phyloP scores from a whole-genome alignment of 768 basidiomycete genomes.

The Phanerochaete sordida region DNA sequence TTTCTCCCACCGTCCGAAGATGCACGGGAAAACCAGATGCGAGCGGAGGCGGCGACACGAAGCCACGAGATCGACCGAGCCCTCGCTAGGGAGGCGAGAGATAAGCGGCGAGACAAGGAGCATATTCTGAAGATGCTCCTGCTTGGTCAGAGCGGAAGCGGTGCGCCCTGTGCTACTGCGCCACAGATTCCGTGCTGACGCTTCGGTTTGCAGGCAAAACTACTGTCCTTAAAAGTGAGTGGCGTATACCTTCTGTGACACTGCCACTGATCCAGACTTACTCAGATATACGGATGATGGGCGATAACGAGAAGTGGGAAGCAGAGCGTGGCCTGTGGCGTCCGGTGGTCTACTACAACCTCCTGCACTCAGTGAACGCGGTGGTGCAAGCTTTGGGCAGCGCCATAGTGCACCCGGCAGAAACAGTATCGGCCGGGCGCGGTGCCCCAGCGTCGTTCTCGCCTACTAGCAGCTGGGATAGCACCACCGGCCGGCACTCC shows the following conservation, averaged over 20 bases:
- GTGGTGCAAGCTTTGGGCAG: constrained; percentile 59
- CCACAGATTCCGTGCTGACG: not conserved
- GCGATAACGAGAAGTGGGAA: constrained; percentile 58
- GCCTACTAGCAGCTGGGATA: not conserved
- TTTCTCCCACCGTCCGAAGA: too few species aligned
- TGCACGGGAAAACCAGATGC: too few species aligned
- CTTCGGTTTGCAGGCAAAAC: constrained; percentile 30
- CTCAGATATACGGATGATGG: constrained; percentile 71
- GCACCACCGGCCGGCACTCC: not conserved
- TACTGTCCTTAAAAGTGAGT: constrained; percentile 38
- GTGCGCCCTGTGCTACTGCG: constrained; percentile 17
- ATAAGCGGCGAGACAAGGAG: constrained; percentile 24
- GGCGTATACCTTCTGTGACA: not conserved
- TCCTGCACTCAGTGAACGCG: constrained; percentile 65
- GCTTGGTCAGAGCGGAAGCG: constrained; percentile 34
- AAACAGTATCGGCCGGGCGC: too few species aligned
- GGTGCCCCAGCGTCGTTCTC: not conserved
- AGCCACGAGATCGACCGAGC: constrained; percentile 48
- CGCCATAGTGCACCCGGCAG: constrained; percentile 31
- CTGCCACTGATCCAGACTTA: not conserved
- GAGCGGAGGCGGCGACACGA: constrained; percentile 47
- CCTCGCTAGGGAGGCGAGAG: constrained; percentile 31
- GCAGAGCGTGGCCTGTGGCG: constrained; percentile 74
- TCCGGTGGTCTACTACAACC: constrained; percentile 73
- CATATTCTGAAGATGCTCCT: constrained; percentile 38